Evolutionary conservation across 2,329 filamentous ascomycete genomes (phyloP).

Genomic region (Claviceps maximensis): DNA sequence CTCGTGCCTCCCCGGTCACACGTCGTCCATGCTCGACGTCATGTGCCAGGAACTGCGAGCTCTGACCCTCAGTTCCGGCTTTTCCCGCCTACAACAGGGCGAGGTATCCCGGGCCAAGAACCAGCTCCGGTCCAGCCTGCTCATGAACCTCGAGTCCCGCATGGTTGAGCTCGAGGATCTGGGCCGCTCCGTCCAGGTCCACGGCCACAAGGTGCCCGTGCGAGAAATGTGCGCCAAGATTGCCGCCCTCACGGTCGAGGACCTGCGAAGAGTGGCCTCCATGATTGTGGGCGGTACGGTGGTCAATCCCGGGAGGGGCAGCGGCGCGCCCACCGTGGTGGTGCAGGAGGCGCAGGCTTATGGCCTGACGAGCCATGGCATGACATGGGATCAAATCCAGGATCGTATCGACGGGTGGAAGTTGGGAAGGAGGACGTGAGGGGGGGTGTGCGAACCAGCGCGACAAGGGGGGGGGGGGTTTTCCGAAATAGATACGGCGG

Average conservation of each 20-base stretch:
- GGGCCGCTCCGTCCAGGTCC: slow-evolving; percentile 90
- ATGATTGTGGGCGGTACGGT: slow-evolving; percentile 67
- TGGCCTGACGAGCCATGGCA: slow-evolving; percentile 50
- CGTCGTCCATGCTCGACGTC: slow-evolving; percentile 77
- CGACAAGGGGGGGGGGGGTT: neutral
- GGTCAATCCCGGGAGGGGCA: slow-evolving; percentile 61
- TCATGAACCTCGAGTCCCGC: slow-evolving; percentile 95
- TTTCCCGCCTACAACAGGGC: slow-evolving; percentile 52
- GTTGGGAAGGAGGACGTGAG: slow-evolving; percentile 43
- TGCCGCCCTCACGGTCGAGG: slow-evolving; percentile 63
- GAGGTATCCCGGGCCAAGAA: slow-evolving; percentile 95
- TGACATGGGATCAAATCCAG: slow-evolving; percentile 84
- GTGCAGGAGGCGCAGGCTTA: slow-evolving; percentile 78
- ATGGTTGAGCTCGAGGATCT: slow-evolving; percentile 98
- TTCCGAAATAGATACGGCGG: no score
- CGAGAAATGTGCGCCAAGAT: slow-evolving; percentile 87
- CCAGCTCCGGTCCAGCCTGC: slow-evolving; percentile 73
- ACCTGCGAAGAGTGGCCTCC: slow-evolving; percentile 69
- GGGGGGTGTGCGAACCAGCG: neutral
- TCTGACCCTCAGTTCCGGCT: slow-evolving; percentile 64
- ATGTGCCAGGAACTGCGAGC: slow-evolving; percentile 83
- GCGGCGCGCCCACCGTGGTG: slow-evolving; percentile 84
- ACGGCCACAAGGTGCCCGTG: slow-evolving; percentile 82
- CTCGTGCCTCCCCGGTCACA: slow-evolving; percentile 66
- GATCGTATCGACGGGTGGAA: slow-evolving; percentile 74